phyloP scores from a whole-genome alignment of 352 stramenopile species.

The Pseudoperonospora humuli region DNA sequence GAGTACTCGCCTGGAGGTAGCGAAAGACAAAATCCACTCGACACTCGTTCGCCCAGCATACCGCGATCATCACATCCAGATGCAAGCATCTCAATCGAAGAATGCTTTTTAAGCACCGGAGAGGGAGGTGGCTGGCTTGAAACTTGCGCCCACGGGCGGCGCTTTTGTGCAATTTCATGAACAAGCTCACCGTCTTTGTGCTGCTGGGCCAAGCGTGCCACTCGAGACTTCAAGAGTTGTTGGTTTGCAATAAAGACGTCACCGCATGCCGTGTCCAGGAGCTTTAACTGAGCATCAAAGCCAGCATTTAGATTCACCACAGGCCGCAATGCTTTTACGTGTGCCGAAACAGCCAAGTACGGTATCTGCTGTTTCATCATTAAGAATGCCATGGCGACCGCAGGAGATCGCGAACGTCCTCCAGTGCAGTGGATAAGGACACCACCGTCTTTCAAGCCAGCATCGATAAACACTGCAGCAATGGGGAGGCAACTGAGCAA shows the following conservation, averaged over 20 bases:
- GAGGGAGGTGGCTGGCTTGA: constrained; percentile 9
- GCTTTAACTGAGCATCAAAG: constrained; percentile 82
- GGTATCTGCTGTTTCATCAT: too few relatives aligned
- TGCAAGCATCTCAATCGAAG: constrained; percentile 18
- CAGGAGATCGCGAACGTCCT: too few relatives aligned
- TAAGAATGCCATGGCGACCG: too few relatives aligned
- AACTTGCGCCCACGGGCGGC: constrained; percentile 21
- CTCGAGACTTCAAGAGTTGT: constrained; percentile 44
- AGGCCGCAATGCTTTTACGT: constrained; percentile 50
- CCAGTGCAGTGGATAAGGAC: too few relatives aligned
- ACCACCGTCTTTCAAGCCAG: too few relatives aligned
- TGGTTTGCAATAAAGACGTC: constrained; percentile 78
- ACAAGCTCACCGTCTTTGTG: constrained; percentile 28
- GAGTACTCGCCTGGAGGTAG: constrained; percentile 10
- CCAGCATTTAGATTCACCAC: constrained; percentile 71
- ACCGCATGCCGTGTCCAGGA: constrained; percentile 50
- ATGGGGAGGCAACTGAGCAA: too few relatives aligned
- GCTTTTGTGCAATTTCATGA: constrained; percentile 24
- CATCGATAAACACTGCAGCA: too few relatives aligned
- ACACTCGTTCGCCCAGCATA: constrained; percentile 49
- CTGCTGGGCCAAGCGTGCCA: constrained; percentile 30
- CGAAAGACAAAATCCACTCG: constrained; percentile 51
- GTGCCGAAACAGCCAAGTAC: too few relatives aligned
- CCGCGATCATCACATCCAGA: constrained; percentile 43
- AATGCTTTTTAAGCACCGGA: constrained; percentile 22